Base-by-base conservation (phyloP, 2,329 filamentous ascomycete species). In the Rachicladosporium sp. region DNA sequence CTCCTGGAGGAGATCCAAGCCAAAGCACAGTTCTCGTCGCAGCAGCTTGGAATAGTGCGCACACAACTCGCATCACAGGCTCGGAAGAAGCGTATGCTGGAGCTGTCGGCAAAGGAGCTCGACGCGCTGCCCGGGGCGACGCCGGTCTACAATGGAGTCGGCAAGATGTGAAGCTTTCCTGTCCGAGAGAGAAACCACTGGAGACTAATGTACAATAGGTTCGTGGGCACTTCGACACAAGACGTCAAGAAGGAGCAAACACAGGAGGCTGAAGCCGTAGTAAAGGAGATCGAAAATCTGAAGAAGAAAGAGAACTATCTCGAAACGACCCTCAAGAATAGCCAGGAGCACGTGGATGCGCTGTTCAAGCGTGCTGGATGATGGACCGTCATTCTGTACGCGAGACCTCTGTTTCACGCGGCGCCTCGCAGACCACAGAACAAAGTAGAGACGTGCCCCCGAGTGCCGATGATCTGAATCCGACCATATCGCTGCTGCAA, bases 241-340 rank as follows among this genome's bases (percentile, higher is more conserved):
- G 74, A 78, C 12, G 74, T 96, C 49, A 79, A 85, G 56, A 73
- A 78, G 52, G 82, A 91, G 50, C 71, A 96, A 42, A 71, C 78
- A 31, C 67, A 70, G 33, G 87, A 95, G 64, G 79, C 78, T 42
- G 75, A 80, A 53, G 77, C 80, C 38, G 66, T 89, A 46, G 81
- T 87, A 53, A 70, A 73, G 21, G 89, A 95, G 51, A 77, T 94
- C 45, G 72, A 82, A 31, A 81, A 80, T 47, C 65, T 96, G 47
- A 79, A 83, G 50, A 93, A 96, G 73, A 87, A 85, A 61, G 69
- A 95, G 53, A 77, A 89, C 52, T 96, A 95, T 57, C 71, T 96
- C 34, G 89, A 96, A 67, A 93, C 86, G 42, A 96, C 91, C 36
- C 82, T 86, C 59, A 87, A 93, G 68, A 98, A 96, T 57, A 94